Percentiles rank a stretch among this genome's conserved stretches.
Conservation (phyloP, 768 basidiomycete genomes). For the Neoboletus brunneissimus region DNA sequence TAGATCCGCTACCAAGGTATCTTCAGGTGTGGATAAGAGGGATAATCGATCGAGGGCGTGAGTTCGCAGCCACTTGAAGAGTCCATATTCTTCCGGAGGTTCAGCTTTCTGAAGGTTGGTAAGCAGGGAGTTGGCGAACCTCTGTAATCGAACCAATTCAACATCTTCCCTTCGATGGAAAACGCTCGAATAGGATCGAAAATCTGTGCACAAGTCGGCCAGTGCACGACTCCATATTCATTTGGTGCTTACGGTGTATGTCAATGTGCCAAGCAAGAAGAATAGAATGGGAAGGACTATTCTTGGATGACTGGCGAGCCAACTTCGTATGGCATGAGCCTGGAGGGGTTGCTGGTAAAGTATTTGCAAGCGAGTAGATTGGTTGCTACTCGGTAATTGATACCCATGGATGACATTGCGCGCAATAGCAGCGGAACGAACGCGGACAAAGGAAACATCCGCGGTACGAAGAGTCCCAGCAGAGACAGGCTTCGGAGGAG, state of each 20-base stretch:
- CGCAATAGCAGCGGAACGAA: constrained; percentile 74
- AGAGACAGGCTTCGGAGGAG: constrained; percentile 55
- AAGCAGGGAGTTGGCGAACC: constrained; percentile 38
- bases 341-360: constrained; percentile 65
- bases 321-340: constrained; percentile 66
- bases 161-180: constrained; percentile 78
- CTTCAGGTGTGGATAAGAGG: constrained; percentile 21
- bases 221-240: neutral
- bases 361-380: constrained; percentile 47
- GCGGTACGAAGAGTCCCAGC: constrained; percentile 66
- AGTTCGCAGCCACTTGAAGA: constrained; percentile 72
- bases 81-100: constrained; percentile 52
- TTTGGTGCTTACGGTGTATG: constrained; percentile 66
- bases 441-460: constrained; percentile 56
- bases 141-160: constrained; percentile 80
- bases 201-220: constrained; percentile 48
- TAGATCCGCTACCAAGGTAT: constrained; percentile 22
- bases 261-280: constrained; percentile 86
- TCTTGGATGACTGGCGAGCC: constrained; percentile 83
- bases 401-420: constrained; percentile 78
- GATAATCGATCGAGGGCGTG: constrained; percentile 58
- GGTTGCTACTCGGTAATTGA: constrained; percentile 30
- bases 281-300: constrained; percentile 77
- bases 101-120: neutral
- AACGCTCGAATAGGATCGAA: constrained; percentile 90